A percentile compares a stretch with the other conserved stretches of the same genome.
Conservation (phyloP, 2,329 filamentous ascomycete genomes). For the Aureobasidium namibiae region DNA sequence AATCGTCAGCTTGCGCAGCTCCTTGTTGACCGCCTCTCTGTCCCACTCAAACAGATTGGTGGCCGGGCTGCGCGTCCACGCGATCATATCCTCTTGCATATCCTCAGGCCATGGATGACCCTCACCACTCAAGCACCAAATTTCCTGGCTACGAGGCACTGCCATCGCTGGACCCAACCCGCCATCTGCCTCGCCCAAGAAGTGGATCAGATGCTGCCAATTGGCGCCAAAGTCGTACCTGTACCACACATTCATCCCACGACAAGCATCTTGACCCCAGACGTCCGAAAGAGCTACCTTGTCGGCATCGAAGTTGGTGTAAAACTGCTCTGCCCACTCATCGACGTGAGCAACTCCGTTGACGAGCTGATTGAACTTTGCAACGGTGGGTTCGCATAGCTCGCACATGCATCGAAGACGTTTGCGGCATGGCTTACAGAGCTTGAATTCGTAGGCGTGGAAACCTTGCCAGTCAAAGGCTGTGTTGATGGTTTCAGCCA, state of each 20-base stretch:
- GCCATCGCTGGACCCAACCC: not conserved
- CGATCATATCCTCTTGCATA: not conserved
- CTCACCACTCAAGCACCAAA: not conserved
- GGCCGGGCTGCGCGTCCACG: not conserved
- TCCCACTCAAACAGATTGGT: not conserved
- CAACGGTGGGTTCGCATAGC: not conserved
- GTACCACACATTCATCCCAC: not conserved
- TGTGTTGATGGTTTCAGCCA: not conserved
- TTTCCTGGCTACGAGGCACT: not conserved
- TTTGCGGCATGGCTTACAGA: not conserved
- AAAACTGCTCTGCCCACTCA: not conserved
- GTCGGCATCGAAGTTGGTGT: not conserved
- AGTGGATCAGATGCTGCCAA: not conserved
- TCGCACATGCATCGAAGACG: not conserved
- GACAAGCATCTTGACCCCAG: not conserved
- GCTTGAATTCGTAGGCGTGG: not conserved
- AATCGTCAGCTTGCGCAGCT: not conserved
- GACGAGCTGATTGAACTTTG: not conserved
- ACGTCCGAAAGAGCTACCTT: not conserved
- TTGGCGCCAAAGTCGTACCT: not conserved
- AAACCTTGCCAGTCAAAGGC: not conserved
- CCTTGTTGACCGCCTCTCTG: not conserved
- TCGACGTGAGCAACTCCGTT: not conserved
- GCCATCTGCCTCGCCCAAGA: not conserved
- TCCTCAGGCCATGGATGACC: not conserved